phyloP scores from a whole-genome alignment of 768 basidiomycete species.

The Trametes coccinea region DNA sequence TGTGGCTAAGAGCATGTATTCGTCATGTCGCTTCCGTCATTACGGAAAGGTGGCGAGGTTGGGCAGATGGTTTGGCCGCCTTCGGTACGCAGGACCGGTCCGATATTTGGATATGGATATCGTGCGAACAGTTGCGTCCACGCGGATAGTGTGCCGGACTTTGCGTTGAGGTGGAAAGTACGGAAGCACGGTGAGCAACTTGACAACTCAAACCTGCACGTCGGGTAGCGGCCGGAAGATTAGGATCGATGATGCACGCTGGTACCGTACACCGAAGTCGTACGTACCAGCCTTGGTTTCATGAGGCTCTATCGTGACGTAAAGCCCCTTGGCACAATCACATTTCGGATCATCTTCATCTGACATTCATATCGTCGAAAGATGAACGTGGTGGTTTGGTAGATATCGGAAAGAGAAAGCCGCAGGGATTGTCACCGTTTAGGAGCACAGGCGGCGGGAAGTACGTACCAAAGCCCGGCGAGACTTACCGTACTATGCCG shows the following conservation, averaged over 20 bases:
- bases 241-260: slow-evolving; percentile 5
- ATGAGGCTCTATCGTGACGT: slow-evolving; percentile 9
- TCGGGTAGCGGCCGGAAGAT: slow-evolving; percentile 5
- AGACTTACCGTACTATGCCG: too few species aligned
- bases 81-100: slow-evolving; percentile 9
- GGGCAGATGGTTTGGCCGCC: not conserved
- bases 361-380: not conserved
- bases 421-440: not conserved
- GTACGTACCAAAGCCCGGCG: too few species aligned
- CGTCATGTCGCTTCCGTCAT: slow-evolving; percentile 9
- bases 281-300: slow-evolving; percentile 9
- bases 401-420: not conserved
- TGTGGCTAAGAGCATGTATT: slow-evolving; percentile 1
- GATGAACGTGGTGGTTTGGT: not conserved
- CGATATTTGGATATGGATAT: not conserved
- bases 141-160: slow-evolving; percentile 10
- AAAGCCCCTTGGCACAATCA: not conserved
- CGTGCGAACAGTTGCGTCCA: slow-evolving; percentile 6
- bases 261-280: slow-evolving; percentile 2
- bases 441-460: too few species aligned
- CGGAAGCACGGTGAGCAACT: not conserved
- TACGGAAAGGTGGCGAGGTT: not conserved
- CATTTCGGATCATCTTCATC: slow-evolving; percentile 8
- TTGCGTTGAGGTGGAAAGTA: not conserved
- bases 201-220: not conserved